A percentile compares a stretch with the other conserved stretches of the same genome.
phyloP scores from a whole-genome alignment of 371 early-diverging fungal species.

The Coemansia sp. region DNA sequence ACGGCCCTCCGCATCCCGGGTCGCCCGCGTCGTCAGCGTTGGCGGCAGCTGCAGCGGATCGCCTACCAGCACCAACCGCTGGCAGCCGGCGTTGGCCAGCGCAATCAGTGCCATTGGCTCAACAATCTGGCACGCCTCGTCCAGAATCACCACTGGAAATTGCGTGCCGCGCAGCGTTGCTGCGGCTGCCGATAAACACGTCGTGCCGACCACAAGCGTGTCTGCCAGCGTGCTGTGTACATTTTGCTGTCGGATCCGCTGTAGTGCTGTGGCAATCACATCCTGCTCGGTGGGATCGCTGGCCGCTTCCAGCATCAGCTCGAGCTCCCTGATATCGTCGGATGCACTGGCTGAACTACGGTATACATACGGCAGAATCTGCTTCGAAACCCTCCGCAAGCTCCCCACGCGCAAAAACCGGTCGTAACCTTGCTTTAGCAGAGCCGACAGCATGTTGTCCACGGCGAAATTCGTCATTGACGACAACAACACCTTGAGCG shows the following conservation, averaged over 20 bases:
- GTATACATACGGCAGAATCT: constrained; percentile 66
- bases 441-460: constrained; percentile 71
- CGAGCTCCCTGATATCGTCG: constrained; percentile 70
- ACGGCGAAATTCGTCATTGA: constrained; percentile 89
- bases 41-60: constrained; percentile 94
- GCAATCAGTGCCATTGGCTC: constrained; percentile 90
- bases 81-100: constrained; percentile 60
- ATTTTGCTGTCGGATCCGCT: constrained; percentile 54
- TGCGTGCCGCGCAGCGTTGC: constrained; percentile 60
- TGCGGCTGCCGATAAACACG: constrained; percentile 76
- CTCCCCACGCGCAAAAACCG: constrained; percentile 86
- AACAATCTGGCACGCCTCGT: constrained; percentile 85
- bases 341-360: constrained; percentile 56
- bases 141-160: constrained; percentile 78
- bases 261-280: constrained; percentile 63
- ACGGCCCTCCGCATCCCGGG: constrained; percentile 48
- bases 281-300: constrained; percentile 56
- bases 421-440: constrained; percentile 70
- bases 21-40: constrained; percentile 59
- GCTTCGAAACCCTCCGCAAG: constrained; percentile 74
- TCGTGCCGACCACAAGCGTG: constrained; percentile 72
- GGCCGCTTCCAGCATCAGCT: constrained; percentile 63
- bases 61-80: constrained; percentile 80
- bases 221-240: constrained; percentile 42
- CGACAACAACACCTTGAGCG: constrained; percentile 54